Evolutionary conservation across 768 basidiomycete species (phyloP), one percentile per base, ranked within the genome.

Genomic region (Tremella fuciformis): DNA sequence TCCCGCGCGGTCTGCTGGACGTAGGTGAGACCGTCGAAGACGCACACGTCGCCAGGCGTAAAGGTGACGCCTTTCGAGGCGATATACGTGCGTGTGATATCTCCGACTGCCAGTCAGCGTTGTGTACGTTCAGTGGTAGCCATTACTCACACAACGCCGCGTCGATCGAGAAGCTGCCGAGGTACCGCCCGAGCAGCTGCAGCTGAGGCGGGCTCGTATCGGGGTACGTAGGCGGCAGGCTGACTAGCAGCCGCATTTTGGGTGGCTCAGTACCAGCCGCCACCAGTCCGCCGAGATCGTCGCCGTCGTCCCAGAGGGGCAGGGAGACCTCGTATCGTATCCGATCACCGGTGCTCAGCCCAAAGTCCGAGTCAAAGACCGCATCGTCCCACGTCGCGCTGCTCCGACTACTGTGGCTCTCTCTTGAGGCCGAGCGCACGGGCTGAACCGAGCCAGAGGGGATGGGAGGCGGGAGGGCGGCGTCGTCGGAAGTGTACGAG

Each of bases 201-300:
- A 79, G 60, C 50, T 76, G 75, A 1, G 77, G 78, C 8, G 76
- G 71, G 34, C 61, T 55, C 0, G 69, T 61, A 26, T 66, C 62
- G 0, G 78, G 78, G 55, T 79, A 79, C 2, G 56, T 64, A 7
- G 77, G 74, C 15, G 76, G 75, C n/a, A 79, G 60, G 53, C 70
- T 72, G 40, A 74, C 70, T 29, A 74, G 29, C 8, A 74, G 47
- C 38, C 73, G 50, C 64, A 74, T 69, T 13, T 19, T 49, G 19
- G 70, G 66, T 18, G 65, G 48, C 24, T 62, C 57, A 46, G 42
- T 6, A 9, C 15, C 15, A 3, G 49, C 7, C 7, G 6, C 49
- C 3, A 29, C 49, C 16, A 50, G 26, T 8, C 25, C 49, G 49
- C 25, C 25, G 8, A 22, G 25, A 38, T 34, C 38, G 6, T 74